Base-by-base conservation (phyloP, 441 rosid genomes). In the Corymbia citriodora region DNA sequence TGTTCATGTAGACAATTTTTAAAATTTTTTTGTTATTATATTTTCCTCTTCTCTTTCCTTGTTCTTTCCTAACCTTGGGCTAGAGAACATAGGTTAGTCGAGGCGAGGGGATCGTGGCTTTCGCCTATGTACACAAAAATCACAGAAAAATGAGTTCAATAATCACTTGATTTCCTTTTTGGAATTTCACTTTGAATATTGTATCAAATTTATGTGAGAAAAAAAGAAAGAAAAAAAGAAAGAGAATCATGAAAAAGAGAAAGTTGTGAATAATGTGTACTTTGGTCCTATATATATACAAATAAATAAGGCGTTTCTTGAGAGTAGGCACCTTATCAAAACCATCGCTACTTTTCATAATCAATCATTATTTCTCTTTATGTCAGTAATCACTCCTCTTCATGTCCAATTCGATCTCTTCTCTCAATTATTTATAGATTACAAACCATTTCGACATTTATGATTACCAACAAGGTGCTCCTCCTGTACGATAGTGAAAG, bases 1-100 rank as follows among this genome's bases (percentile, higher is more conserved):
- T 29, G 25, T 0, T 0, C 2, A 57, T 13, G 7, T 57, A 10
- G 12, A 57, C 10, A 1, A 10, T 3, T 10, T 23, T 23, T 23
- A 18, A 57, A 23, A 57, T 23, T 21, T 57, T 57, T 57, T 57
- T 23, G 9, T 57, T 57, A 23, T 57, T 57, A 40, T 40, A 40
- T 40, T 5, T 40, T 40, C 45, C 45, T 40, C 45, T 40, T 40
- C 45, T 40, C 45, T 40, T 40, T 40, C 6, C 45, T 40, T 40
- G 45, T 40, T 40, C n/a, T 40, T 40, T 40, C 45, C 45, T 40
- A 40, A 40, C 45, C 45, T 40, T 40, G 45, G 45, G 45, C 45
- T 40, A 40, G 45, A 40, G 45, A 40, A 40, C 45, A 40, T 40
- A 40, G 45, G 45, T 40, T 40, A 6, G 45, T 40, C 45, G 1